These are phyloP conservation scores for Lactarius evosmus DNA, from an alignment of 768 basidiomycete species.

Conservation along the genomic window DNA sequence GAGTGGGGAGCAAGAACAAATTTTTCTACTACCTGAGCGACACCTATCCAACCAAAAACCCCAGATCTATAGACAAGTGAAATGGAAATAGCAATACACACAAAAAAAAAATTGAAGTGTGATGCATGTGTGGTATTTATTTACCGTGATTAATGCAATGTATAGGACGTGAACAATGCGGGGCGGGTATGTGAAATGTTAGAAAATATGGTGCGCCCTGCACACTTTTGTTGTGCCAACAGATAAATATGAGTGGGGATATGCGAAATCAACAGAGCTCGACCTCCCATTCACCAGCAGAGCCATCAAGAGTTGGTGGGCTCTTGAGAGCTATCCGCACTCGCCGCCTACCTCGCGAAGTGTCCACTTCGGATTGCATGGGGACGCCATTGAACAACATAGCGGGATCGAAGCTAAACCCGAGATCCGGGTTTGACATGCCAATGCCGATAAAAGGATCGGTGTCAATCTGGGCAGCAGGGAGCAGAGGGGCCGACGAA, in stretches of 20 bases:
- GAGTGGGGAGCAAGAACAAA: not conserved
- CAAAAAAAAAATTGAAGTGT: conserved; percentile 18
- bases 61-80: conserved; percentile 22
- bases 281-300: conserved; percentile 79
- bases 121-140: conserved; percentile 23
- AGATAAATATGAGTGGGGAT: conserved; percentile 22
- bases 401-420: conserved; percentile 34
- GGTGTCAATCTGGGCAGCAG: conserved; percentile 36
- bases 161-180: conserved; percentile 12
- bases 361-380: conserved; percentile 36
- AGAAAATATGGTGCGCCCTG: conserved; percentile 8
- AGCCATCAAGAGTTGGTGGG: conserved; percentile 56
- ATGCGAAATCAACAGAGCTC: conserved; percentile 50
- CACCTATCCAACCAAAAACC: conserved; percentile 23
- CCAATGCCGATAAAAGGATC: conserved; percentile 64
- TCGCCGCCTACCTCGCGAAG: conserved; percentile 43
- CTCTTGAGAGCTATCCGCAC: conserved; percentile 67
- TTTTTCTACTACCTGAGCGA: conserved; percentile 2
- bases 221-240: conserved; percentile 20
- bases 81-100: conserved; percentile 22
- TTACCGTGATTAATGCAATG: conserved; percentile 21
- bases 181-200: conserved; percentile 15
- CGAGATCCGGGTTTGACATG: conserved; percentile 37
- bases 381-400: conserved; percentile 40
- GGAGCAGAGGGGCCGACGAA: conserved; percentile 36